Base-by-base conservation (phyloP, 306 rosid genomes). In the Sphenostylis stenocarpa region DNA sequence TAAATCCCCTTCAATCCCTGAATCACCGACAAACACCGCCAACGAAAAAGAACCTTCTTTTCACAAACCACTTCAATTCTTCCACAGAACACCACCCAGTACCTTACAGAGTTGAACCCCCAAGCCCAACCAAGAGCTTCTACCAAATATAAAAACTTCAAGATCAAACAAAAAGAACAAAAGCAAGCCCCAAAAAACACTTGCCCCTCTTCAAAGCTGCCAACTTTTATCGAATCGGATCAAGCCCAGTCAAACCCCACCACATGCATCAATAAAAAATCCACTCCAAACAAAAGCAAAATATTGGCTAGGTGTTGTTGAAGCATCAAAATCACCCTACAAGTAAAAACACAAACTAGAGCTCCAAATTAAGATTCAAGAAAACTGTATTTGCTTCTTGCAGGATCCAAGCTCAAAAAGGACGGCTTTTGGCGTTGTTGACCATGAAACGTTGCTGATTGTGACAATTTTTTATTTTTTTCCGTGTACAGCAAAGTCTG, bases 381-480 rank as follows among this genome's bases (percentile, higher is more conserved):
- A 66, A 72, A 77, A 7, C 72, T 45, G 81, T 29, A 19, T 67
- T 49, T 34, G 66, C 67, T 77, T 73, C 77, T 68, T 89, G 84
- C 70, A 85, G 84, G 97, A 92, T 92, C 95, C 85, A 7, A 82
- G 80, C 84, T 73, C 26, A 71, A 65, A 76, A 56, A 67, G 57
- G 62, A 77, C 38, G 31, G 51, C 77, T 61, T 17, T 6, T 48
- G 20, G 78, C 36, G 72, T 62, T 83, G 84, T 83, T 87, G 90
- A 90, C 89, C 82, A 19, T 38, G 36, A 76, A 65, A 70, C 15
- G 83, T 47, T 61, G 61, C 34, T 65, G 68, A 79, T 70, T 39
- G 33, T 19, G 78, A 1, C 31, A 7, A 65, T 12, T 52, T 41
- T 28, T 43, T 47, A 38, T 38, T 60, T 39, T n/a, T 5, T 16